Evolutionary conservation across 805 yeast species (phyloP), one percentile per base, ranked within the genome.

Genomic region (Candida boleticola): DNA sequence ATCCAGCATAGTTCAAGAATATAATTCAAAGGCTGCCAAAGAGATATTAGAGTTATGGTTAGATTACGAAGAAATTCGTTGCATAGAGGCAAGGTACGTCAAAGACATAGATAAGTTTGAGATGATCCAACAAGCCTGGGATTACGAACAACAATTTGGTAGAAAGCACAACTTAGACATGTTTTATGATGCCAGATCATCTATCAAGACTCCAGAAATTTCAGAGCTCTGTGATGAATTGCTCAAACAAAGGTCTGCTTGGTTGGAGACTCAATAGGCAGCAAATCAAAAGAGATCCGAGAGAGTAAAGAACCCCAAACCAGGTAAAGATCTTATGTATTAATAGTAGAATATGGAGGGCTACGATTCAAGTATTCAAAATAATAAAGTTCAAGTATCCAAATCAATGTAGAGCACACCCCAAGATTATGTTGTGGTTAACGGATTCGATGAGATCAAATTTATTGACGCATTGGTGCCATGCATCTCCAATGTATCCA

Each of bases 21-120:
- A 86, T 56, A 85, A 85, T 58, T 63, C 64, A 7, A 51, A 47
- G 14, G 86, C 84, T 29, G 82, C 93, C 10, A 50, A 64, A 26
- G 89, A 85, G 50, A 71, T 92, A 40, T 59, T 73, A 45, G 82
- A 81, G 30, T 74, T 82, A 47, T 92, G 97, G 96, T 65, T 82
- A 42, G 96, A 89, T 60, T 92, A 92, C 64, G 99, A 92, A 67
- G 81, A 84, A 55, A 84, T 87, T 52, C 73, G 88, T 51, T 79
- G 83, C 33, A 60, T 79, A 20, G 98, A 92, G 62, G 96, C 97
- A 10, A 73, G 82, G 41, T 87, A 88, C 51, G 97, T 92, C 49
- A 92, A 92, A 66, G 97, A 92, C 63, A 80, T 93, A 46, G 98
- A 92, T 64, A 92, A 92, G 71, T 85, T 79, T 57, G 97, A 89